phyloP scores from a whole-genome alignment of 805 yeast genomes.

The Monosporozyma siamensis region DNA sequence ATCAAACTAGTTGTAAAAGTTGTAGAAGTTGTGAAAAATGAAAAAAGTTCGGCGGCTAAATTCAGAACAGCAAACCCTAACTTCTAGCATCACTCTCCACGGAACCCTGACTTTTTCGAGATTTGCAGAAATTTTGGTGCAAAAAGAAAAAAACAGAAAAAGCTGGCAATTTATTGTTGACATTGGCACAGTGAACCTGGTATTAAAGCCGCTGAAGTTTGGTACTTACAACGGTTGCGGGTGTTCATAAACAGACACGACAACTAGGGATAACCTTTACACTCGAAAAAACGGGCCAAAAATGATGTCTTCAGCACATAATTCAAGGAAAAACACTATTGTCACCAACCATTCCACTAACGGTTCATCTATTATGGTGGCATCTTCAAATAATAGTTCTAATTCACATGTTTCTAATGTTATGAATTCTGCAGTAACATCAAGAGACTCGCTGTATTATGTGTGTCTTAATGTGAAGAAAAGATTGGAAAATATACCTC shows the following conservation, averaged over 20 bases:
- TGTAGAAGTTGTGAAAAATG: no score
- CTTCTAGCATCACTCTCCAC: neutral
- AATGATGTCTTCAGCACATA: neutral
- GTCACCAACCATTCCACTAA: neutral
- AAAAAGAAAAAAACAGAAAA: no score
- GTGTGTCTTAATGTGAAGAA: constrained; percentile 49
- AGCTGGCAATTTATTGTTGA: no score
- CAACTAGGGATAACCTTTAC: no score
- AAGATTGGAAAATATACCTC: constrained; percentile 50
- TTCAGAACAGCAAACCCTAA: no score
- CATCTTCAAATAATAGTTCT: neutral
- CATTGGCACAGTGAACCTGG: no score
- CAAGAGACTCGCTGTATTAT: constrained; percentile 60
- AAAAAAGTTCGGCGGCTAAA: neutral
- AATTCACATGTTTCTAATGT: constrained; percentile 25
- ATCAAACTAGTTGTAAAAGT: no score
- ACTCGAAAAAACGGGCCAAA: no score
- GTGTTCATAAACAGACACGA: no score
- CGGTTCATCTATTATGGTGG: neutral
- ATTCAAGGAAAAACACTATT: neutral
- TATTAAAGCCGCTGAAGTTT: no score
- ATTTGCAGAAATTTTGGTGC: no score
- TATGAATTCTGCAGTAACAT: constrained; percentile 55
- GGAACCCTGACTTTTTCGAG: neutral
- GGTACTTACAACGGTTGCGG: no score